Base-by-base conservation (phyloP, 2,329 filamentous ascomycete species). In the Diaporthe nobilis region DNA sequence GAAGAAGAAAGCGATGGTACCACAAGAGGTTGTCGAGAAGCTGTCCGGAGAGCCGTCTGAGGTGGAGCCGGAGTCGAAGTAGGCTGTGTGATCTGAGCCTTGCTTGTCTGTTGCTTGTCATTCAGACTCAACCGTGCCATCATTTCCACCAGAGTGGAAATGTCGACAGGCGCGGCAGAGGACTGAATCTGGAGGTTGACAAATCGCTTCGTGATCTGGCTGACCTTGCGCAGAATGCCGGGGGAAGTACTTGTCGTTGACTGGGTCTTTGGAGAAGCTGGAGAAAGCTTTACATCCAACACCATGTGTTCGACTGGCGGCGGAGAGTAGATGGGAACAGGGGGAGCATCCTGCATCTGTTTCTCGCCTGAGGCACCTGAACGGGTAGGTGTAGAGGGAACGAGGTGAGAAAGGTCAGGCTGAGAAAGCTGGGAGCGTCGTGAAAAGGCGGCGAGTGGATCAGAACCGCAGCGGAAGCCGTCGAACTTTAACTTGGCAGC, bases 401-500 rank as follows among this genome's bases (percentile, higher is more conserved):
- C 2, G 22, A 25, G 10, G 44, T 20, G 22, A 37, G 44, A 7
- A 5, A 2, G 13, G 12, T 8, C n/a, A 17, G 65, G 47, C 4
- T 39, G 47, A 22, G 10, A 8, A 34, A 31, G 47, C 15, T 68
- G 65, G 49, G 28, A 39, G 49, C 15, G 1, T 53, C 34, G 65
- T 15, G 47, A 39, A 28, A 53, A 68, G 13, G 65, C 65, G 47
- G 47, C 47, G 34, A 68, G 65, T 17, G 65, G 47, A n/a, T 34
- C 31, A 42, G 12, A 20, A 53, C 65, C 65, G 34, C 65, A 68
- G 49, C 65, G 65, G 13, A 68, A 53, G 65, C 65, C 65, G 49
- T 68, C 65, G 34, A 39, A 53, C 34, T 53, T 68, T 34, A 68
- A 53, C n/a, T 68, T 68, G 8, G 65, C 34, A 20, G 65, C 65